Percentiles rank a stretch among this genome's conserved stretches.
phyloP scores from a whole-genome alignment of 106 monocot genomes.

The Posidonia australis region DNA sequence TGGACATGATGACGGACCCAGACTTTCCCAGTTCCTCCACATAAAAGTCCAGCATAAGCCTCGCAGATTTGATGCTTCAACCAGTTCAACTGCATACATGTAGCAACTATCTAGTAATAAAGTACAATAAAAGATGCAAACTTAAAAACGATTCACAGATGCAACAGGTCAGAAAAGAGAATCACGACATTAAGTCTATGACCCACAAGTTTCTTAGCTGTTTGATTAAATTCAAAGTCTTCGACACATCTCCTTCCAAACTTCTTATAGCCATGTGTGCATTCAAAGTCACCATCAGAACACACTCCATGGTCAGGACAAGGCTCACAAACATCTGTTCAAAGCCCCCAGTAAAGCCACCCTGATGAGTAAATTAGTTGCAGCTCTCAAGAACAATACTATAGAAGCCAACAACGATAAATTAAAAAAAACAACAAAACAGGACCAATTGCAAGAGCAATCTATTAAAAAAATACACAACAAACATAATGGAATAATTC shows the following conservation, averaged over 20 bases:
- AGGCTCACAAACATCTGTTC: conserved; percentile 67
- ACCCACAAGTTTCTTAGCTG: conserved; percentile 50
- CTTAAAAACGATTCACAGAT: background rate
- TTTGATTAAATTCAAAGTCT: conserved; percentile 46
- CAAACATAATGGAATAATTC: too few relatives aligned
- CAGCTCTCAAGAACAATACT: background rate
- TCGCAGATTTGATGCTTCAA: conserved; percentile 45
- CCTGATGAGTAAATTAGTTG: background rate
- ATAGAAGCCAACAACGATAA: background rate
- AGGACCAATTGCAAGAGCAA: too few relatives aligned
- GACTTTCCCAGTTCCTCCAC: conserved; percentile 46
- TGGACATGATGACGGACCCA: conserved; percentile 73
- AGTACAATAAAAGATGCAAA: background rate
- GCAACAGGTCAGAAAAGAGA: background rate
- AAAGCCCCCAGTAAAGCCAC: conserved; percentile 1
- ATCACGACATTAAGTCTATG: background rate
- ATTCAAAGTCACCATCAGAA: conserved; percentile 45
- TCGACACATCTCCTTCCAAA: conserved; percentile 59
- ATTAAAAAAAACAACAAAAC: background rate
- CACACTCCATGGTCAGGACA: conserved; percentile 74
- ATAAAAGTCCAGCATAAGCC: conserved; percentile 52
- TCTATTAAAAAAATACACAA: too few relatives aligned
- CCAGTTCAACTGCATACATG: conserved; percentile 62
- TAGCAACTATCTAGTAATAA: background rate
- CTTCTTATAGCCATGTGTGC: conserved; percentile 63